Percentiles rank a stretch among this genome's conserved stretches.
Conservation (phyloP, 805 yeast genomes). For the Kazachstania bromeliacearum region DNA sequence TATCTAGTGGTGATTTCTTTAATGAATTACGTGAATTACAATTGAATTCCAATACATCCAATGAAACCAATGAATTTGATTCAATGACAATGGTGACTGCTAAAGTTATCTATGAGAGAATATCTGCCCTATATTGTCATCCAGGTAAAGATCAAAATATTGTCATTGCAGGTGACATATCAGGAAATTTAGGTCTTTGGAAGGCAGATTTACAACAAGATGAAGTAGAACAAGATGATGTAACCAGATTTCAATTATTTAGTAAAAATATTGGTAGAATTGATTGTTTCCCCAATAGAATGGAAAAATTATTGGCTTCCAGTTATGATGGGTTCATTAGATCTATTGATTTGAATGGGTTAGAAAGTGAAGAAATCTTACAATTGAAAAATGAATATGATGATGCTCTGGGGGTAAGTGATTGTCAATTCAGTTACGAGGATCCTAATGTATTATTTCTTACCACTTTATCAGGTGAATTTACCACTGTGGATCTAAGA, state of each 20-base stretch:
- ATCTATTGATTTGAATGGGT: conserved; percentile 52
- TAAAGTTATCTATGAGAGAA: conserved; percentile 57
- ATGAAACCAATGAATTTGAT: conserved; percentile 43
- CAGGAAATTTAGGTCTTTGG: conserved; percentile 88
- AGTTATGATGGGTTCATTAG: conserved; percentile 88
- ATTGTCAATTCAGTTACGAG: conserved; percentile 44
- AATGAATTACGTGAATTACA: conserved; percentile 38
- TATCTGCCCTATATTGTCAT: conserved; percentile 68
- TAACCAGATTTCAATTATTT: conserved; percentile 63
- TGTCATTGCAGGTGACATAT: conserved; percentile 78
- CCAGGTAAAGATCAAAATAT: conserved; percentile 56
- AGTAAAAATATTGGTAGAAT: conserved; percentile 63
- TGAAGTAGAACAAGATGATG: conserved; percentile 37
- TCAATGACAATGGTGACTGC: conserved; percentile 60
- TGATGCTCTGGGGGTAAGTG: conserved; percentile 61
- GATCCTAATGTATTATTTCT: conserved; percentile 53
- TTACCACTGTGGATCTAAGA: conserved; percentile 66
- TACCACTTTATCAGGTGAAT: conserved; percentile 73
- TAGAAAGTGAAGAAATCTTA: conserved; percentile 51
- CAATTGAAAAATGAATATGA: conserved; percentile 47
- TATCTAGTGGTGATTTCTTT: conserved; percentile 66
- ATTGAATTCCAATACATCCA: conserved; percentile 14
- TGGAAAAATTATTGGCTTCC: conserved; percentile 52
- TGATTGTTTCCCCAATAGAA: conserved; percentile 40
- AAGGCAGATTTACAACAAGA: conserved; percentile 39